These are phyloP conservation scores for Yamadazyma triangularis DNA, from an alignment of 1,139 yeast species.

Conservation along the genomic window DNA sequence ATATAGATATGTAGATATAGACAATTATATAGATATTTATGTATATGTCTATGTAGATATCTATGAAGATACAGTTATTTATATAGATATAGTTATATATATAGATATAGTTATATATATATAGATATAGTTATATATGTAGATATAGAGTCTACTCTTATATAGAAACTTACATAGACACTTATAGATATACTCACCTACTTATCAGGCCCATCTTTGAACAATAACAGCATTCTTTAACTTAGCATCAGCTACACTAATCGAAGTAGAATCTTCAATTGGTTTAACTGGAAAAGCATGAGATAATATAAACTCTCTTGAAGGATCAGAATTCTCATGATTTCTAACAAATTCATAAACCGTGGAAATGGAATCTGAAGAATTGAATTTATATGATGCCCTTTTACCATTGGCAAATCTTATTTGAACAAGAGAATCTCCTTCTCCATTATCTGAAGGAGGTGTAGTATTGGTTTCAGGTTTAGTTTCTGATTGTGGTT, in stretches of 20 bases:
- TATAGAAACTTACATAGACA: no score
- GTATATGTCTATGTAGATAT: no score
- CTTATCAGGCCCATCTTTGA: slow-evolving; percentile 75
- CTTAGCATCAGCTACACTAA: slow-evolving; percentile 69
- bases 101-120: no score
- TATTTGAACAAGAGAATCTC: slow-evolving; percentile 77
- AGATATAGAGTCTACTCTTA: no score
- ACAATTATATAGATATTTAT: no score
- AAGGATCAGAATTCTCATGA: slow-evolving; percentile 37
- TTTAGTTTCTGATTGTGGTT: slow-evolving; percentile 4
- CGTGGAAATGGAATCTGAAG: slow-evolving; percentile 60
- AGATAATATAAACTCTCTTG: slow-evolving; percentile 61
- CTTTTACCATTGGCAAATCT: slow-evolving; percentile 82
- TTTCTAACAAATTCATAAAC: slow-evolving; percentile 65
- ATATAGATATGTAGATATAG: no score
- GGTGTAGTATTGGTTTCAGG: slow-evolving; percentile 9
- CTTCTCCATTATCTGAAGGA: slow-evolving; percentile 35
- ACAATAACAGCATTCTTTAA: slow-evolving; percentile 83
- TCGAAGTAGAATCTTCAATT: slow-evolving; percentile 48
- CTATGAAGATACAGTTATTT: no score
- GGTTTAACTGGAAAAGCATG: slow-evolving; percentile 83
- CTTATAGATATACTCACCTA: no score
- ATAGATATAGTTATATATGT: no score
- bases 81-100: no score
- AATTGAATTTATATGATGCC: slow-evolving; percentile 58